Evolutionary conservation across 768 basidiomycete genomes (phyloP).

Genomic region (Rhizopogon vinicolor): DNA sequence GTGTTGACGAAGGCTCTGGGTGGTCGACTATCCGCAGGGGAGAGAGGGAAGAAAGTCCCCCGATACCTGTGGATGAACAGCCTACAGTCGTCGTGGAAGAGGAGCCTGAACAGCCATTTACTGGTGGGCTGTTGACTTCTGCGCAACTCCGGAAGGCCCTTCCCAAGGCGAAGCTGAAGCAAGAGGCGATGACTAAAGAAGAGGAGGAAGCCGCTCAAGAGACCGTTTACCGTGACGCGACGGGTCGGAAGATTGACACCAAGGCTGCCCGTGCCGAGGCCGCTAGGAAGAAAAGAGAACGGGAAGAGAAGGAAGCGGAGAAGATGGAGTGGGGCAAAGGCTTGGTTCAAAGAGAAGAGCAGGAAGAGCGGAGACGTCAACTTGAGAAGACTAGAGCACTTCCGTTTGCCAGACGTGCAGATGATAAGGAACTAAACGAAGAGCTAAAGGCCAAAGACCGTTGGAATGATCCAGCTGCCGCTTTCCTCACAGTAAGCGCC

Average conservation of each 20-base stretch:
- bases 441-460: slow-evolving; percentile 74
- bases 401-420: slow-evolving; percentile 72
- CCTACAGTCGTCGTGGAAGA: slow-evolving; percentile 56
- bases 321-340: slow-evolving; percentile 99
- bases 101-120: slow-evolving; percentile 37
- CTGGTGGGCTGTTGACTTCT: slow-evolving; percentile 76
- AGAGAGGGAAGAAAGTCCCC: slow-evolving; percentile 40
- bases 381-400: slow-evolving; percentile 62
- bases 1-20: slow-evolving; percentile 46
- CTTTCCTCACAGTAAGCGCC: slow-evolving; percentile 76
- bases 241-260: slow-evolving; percentile 85
- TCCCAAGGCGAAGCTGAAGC: slow-evolving; percentile 34
- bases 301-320: slow-evolving; percentile 79
- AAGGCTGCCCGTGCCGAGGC: slow-evolving; percentile 84
- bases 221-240: slow-evolving; percentile 91
- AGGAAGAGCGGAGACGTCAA: slow-evolving; percentile 59
- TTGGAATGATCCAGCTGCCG: slow-evolving; percentile 98
- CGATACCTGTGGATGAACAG: slow-evolving; percentile 61
- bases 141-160: slow-evolving; percentile 67
- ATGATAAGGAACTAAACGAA: slow-evolving; percentile 84
- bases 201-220: slow-evolving; percentile 69
- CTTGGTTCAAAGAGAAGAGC: slow-evolving; percentile 80
- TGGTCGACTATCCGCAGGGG: slow-evolving; percentile 70
- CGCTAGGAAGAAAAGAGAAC: slow-evolving; percentile 71
- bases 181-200: slow-evolving; percentile 33